Conservation (phyloP, 2,329 filamentous ascomycete species). For the Eutypella sp. region DNA sequence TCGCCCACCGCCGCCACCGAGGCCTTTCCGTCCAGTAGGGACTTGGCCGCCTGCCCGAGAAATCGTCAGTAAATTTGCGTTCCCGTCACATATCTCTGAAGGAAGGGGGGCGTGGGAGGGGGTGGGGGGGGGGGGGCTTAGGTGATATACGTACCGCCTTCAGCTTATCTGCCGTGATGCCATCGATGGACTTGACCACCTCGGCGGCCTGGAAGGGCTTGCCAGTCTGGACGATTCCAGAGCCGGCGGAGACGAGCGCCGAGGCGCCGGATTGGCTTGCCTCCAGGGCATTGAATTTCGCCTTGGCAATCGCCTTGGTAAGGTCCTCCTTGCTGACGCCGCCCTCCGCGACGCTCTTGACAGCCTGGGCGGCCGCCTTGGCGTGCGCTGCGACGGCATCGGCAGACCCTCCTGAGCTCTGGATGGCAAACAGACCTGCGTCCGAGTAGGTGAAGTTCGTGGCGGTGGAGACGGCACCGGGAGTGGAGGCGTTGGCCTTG, state of each 20-base stretch:
- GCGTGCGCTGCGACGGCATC: conserved; percentile 68
- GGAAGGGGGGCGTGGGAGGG: too few relatives aligned
- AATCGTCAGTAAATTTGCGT: conserved; percentile 22
- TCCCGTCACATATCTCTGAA: conserved; percentile 1
- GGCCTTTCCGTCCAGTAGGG: conserved; percentile 81
- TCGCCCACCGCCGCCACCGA: conserved; percentile 88
- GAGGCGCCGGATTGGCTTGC: conserved; percentile 71
- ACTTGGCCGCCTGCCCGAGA: conserved; percentile 75
- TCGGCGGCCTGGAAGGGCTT: conserved; percentile 81
- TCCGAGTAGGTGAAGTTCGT: conserved; percentile 86
- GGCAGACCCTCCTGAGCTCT: conserved; percentile 67
- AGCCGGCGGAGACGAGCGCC: conserved; percentile 78
- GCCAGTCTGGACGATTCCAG: conserved; percentile 74
- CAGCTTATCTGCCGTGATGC: conserved; percentile 77
- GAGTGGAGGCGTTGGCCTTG: conserved; percentile 65
- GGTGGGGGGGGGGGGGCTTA: too few relatives aligned
- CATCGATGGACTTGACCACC: conserved; percentile 71
- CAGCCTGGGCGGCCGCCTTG: conserved; percentile 69
- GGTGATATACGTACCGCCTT: conserved; percentile 79
- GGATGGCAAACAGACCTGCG: conserved; percentile 81
- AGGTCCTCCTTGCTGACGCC: conserved; percentile 78
- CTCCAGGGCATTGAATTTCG: conserved; percentile 89
- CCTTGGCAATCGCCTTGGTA: conserved; percentile 84
- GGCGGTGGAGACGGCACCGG: conserved; percentile 65
- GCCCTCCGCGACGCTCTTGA: conserved; percentile 77